Evolutionary conservation across 1,284 basidiomycete species (phyloP).

Genomic region (Trichosporon ovoides): DNA sequence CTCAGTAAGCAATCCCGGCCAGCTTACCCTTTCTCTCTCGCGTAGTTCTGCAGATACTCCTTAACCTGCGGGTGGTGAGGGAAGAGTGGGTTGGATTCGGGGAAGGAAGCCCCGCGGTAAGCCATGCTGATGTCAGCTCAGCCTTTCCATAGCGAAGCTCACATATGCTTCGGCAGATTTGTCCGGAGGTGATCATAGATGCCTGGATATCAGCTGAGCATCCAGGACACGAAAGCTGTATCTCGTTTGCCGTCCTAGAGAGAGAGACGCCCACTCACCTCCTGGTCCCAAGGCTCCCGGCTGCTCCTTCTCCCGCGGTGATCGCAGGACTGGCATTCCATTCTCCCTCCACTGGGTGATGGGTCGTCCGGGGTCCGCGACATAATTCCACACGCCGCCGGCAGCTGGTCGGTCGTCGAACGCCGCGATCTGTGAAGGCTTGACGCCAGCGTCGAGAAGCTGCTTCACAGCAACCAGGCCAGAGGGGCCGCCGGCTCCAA

Average conservation of each 20-base stretch:
- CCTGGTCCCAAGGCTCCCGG: slow-evolving; percentile 16
- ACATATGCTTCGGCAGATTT: slow-evolving; percentile 37
- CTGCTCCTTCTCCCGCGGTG: slow-evolving; percentile 10
- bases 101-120: slow-evolving; percentile 21
- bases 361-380: slow-evolving; percentile 16
- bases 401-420: slow-evolving; percentile 28
- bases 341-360: slow-evolving; percentile 14
- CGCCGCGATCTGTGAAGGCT: slow-evolving; percentile 22
- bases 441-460: slow-evolving; percentile 34
- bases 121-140: slow-evolving; percentile 18
- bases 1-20: not conserved
- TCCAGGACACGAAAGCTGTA: not conserved
- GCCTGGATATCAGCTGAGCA: slow-evolving; percentile 12
- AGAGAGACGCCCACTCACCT: slow-evolving; percentile 9
- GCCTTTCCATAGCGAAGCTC: not conserved
- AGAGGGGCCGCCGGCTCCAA: slow-evolving; percentile 48
- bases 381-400: slow-evolving; percentile 29
- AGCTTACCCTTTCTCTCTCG: slow-evolving; percentile 18
- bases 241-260: not conserved
- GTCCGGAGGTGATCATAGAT: slow-evolving; percentile 29
- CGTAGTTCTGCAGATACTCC: slow-evolving; percentile 20
- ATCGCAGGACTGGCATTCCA: slow-evolving; percentile 12
- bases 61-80: slow-evolving; percentile 20
- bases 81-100: slow-evolving; percentile 19
- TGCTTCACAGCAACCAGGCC: slow-evolving; percentile 49